Evolutionary conservation across 495 filamentous ascomycete species (phyloP), one percentile per base, ranked within the genome.

Genomic region (Penicillium simplicissimum): DNA sequence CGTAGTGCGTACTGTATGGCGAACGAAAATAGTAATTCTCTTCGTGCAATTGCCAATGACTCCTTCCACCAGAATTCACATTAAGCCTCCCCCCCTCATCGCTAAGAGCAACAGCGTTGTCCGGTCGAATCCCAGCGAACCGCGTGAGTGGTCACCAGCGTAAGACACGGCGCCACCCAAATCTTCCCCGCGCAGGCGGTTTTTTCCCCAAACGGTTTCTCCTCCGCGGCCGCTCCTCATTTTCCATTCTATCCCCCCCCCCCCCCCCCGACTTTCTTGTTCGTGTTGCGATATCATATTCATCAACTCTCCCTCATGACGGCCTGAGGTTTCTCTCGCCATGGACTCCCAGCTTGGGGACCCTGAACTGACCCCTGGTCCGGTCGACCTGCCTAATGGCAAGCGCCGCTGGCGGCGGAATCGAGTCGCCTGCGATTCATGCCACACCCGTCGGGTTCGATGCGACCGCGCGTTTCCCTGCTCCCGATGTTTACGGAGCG

Each of bases 401-500:
- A 81, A 79, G 57, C 74, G 74, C 59, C 74, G 77, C 56, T 79
- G 77, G 78, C 75, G 76, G 34, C 76, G 78, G 14, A 81, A 81
- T 57, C 74, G 74, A 40, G 75, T 81, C 14, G 78, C 78, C 28
- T 81, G 78, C 61, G 77, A 81, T 59, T 75, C 77, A 8, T 81
- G 78, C 57, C 78, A 81, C 48, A 64, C 72, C 6, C 78, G 78
- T 19, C 77, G 78, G 13, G 78, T 81, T n/a, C 73, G 77, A 64
- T 81, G 78, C 70, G 78, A 81, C 62, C 77, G 78, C 17, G 77
- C 76, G 4, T 81, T 81, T 47, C 78, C 78, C 13, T 81, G 78
- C 55, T 78, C 77, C 19, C 71, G 78, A 58, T 81, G 78, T 37
- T 68, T 79, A 14, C 75, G 77, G 33, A 77, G 77, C 62, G 74